These are phyloP conservation scores for Xylaria scruposa DNA, from an alignment of 495 filamentous ascomycete species.

Conservation along the genomic window DNA sequence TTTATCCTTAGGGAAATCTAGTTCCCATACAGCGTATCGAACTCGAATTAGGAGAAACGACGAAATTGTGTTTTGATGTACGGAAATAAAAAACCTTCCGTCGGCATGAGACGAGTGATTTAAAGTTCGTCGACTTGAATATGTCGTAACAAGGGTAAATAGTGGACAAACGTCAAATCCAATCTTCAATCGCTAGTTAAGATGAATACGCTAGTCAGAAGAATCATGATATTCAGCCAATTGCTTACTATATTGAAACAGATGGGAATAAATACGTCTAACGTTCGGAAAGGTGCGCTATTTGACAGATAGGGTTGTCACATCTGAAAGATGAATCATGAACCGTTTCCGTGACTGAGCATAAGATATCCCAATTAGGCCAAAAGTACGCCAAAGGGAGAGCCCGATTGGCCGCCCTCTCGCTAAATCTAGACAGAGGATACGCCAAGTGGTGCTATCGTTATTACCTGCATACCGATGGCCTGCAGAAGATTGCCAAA, in stretches of 20 bases:
- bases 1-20: background rate
- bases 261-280: background rate
- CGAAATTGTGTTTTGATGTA: background rate
- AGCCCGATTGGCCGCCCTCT: conserved; percentile 6
- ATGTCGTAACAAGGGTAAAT: background rate
- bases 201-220: too few relatives aligned
- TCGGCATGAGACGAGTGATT: background rate
- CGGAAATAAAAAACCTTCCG: background rate
- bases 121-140: background rate
- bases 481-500: conserved; percentile 6
- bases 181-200: background rate
- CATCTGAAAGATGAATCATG: conserved; percentile 9
- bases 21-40: background rate
- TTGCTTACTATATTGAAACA: background rate
- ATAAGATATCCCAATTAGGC: conserved; percentile 14
- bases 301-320: background rate
- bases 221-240: background rate
- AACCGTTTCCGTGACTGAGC: background rate
- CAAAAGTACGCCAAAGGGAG: conserved; percentile 2
- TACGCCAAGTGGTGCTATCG: conserved; percentile 1
- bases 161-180: background rate
- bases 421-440: conserved; percentile 5
- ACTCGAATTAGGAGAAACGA: background rate
- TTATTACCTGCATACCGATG: background rate
- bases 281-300: background rate